These are phyloP conservation scores for Mycena venus DNA, from an alignment of 768 basidiomycete genomes.

Conservation along the genomic window DNA sequence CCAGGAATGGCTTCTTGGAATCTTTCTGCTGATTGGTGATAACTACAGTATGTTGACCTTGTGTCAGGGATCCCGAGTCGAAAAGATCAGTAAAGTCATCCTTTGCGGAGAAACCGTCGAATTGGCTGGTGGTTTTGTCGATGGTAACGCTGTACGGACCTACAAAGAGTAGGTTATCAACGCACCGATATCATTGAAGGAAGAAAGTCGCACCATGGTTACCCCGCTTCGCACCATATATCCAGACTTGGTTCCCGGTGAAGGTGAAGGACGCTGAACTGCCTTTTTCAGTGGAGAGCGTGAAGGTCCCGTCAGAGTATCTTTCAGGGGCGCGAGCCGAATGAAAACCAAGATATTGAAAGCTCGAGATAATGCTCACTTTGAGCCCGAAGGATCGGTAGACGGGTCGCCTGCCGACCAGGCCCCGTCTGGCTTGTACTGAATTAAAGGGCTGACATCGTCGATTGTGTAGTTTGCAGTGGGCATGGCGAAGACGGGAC, in stretches of 20 bases:
- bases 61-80: slow-evolving; percentile 38
- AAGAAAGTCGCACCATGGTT: slow-evolving; percentile 47
- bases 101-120: slow-evolving; percentile 34
- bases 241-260: slow-evolving; percentile 52
- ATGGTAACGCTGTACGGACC: slow-evolving; percentile 46
- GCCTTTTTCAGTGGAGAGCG: slow-evolving; percentile 42
- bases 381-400: slow-evolving; percentile 27
- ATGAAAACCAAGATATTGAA: neutral
- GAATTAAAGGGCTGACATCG: slow-evolving; percentile 43
- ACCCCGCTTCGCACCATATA: slow-evolving; percentile 51
- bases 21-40: slow-evolving; percentile 32
- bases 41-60: slow-evolving; percentile 46
- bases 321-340: slow-evolving; percentile 41
- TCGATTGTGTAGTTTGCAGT: slow-evolving; percentile 40
- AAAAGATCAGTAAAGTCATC: slow-evolving; percentile 49
- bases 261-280: slow-evolving; percentile 49
- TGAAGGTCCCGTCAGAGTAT: slow-evolving; percentile 53
- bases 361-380: neutral
- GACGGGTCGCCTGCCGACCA: slow-evolving; percentile 35
- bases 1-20: slow-evolving; percentile 34
- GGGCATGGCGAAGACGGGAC: slow-evolving; percentile 25
- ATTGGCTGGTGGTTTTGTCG: slow-evolving; percentile 39
- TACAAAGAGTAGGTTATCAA: neutral
- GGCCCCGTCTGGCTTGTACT: slow-evolving; percentile 34
- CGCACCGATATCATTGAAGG: neutral